Base-by-base conservation (phyloP, 371 early-diverging fungal species). In the Rhizomucor miehei region DNA sequence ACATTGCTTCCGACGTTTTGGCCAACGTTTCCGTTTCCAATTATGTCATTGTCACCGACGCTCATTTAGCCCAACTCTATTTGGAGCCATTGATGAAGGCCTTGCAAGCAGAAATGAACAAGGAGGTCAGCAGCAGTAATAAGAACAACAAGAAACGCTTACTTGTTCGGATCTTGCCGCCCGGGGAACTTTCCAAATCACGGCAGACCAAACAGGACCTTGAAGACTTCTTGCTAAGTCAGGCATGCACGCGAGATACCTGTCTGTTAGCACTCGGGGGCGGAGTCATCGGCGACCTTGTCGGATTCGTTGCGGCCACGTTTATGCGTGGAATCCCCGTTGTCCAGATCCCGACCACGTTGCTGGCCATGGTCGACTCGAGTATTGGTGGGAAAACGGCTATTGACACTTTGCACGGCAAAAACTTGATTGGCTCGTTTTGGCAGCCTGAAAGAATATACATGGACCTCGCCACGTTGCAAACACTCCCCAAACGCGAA, bases 281-380 rank as follows among this genome's bases (percentile, higher is more conserved):
- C 37, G 97, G 97, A 9, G 97, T 97, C 0, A 86, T 97, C 56
- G 96, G 97, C 34, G 97, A 97, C 71, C 74, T 97, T 47, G 86
- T 89, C 11, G 97, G 97, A 0, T 97, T 84, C 68, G 94, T 93
- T 1, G 95, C 96, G 1, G 86, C 96, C 0, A 97, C 95, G 2
- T 97, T 93, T 65, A 97, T 97, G 97, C 85, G 97, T 34, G 97
- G 97, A 10, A 79, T 92, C 35, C 88, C 90, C 17, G 80, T 91
- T 56, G 76, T 95, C 34, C 95, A 97, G 65, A 77, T 97, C 24
- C 97, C 97, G 1, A 97, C 95, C 1, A 92, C 97, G 2, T 69
- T 97, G n/a, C 77, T 97, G 47, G 93, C 97, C 14, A 97, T 97
- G 97, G 95, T 94, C 14, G 97, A 97, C 69, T 92, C 93, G 6